These are phyloP conservation scores for Penicillium sp. DNA, from an alignment of 2,329 filamentous ascomycete species.

Conservation along the genomic window DNA sequence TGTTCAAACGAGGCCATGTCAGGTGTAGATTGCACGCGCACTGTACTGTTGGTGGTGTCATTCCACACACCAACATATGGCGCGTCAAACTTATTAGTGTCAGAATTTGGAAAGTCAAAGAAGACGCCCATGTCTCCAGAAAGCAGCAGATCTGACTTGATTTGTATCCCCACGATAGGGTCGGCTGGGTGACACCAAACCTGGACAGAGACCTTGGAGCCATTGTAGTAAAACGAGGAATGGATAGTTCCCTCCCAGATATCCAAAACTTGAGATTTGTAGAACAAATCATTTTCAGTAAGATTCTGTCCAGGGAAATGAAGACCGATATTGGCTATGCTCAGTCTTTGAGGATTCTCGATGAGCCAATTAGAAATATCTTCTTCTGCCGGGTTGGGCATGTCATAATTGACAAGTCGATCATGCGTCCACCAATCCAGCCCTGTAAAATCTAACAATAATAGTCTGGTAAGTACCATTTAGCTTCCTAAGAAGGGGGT, in stretches of 20 bases:
- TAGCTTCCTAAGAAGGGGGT: background rate
- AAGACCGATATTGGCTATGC: constrained; percentile 51
- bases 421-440: constrained; percentile 48
- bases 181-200: constrained; percentile 1
- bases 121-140: constrained; percentile 47
- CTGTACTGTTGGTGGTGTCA: constrained; percentile 38
- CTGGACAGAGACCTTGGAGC: constrained; percentile 1
- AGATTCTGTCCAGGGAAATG: constrained; percentile 44
- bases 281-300: constrained; percentile 40
- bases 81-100: constrained; percentile 54
- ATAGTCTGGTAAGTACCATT: background rate
- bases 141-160: constrained; percentile 45
- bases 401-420: constrained; percentile 45
- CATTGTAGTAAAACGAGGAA: constrained; percentile 3
- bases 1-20: constrained; percentile 2
- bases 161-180: background rate
- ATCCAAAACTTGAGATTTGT: constrained; percentile 3
- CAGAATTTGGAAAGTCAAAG: constrained; percentile 54
- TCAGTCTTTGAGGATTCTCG: constrained; percentile 54
- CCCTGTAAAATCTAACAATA: constrained; percentile 35
- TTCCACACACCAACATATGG: constrained; percentile 57
- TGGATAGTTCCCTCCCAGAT: constrained; percentile 2
- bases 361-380: constrained; percentile 56
- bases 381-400: constrained; percentile 42
- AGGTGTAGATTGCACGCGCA: background rate